phyloP scores from a whole-genome alignment of 306 rosid species.

The Coriaria nepalensis region DNA sequence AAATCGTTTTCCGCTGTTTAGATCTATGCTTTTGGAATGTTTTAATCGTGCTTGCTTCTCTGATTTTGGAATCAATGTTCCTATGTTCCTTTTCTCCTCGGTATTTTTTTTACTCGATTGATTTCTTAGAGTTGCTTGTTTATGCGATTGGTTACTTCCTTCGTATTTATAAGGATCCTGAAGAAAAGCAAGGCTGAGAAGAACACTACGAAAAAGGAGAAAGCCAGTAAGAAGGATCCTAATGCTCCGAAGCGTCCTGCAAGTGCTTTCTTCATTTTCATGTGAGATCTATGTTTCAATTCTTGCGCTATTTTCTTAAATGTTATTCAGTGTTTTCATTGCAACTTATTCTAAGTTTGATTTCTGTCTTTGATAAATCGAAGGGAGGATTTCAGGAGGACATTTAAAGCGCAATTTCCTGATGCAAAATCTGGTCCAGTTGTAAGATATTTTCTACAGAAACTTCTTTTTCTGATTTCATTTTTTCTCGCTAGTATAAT shows the following conservation, averaged over 20 bases:
- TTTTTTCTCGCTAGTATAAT: no score
- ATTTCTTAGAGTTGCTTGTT: no score
- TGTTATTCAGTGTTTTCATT: background rate
- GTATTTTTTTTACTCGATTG: no score
- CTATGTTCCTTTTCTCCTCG: no score
- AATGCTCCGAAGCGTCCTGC: slow-evolving; percentile 32
- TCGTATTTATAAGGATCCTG: slow-evolving; percentile 10
- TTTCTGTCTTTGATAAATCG: slow-evolving; percentile 2
- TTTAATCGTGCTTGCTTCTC: no score
- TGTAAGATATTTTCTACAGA: slow-evolving; percentile 12
- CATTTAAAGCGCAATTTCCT: slow-evolving; percentile 20
- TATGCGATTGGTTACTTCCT: background rate
- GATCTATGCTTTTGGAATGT: no score
- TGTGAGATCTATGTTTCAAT: slow-evolving; percentile 7
- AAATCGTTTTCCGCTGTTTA: no score
- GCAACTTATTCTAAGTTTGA: background rate
- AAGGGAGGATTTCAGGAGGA: slow-evolving; percentile 32
- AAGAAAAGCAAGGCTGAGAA: slow-evolving; percentile 18
- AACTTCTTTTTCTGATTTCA: no score
- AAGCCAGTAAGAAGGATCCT: slow-evolving; percentile 17
- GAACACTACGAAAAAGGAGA: slow-evolving; percentile 15
- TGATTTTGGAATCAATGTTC: no score
- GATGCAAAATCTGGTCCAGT: slow-evolving; percentile 22
- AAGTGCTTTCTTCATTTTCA: slow-evolving; percentile 24
- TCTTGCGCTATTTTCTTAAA: background rate